Evolutionary conservation across 2,329 filamentous ascomycete species (phyloP), one percentile per base, ranked within the genome.

Genomic region (Colletotrichum sansevieriae): DNA sequence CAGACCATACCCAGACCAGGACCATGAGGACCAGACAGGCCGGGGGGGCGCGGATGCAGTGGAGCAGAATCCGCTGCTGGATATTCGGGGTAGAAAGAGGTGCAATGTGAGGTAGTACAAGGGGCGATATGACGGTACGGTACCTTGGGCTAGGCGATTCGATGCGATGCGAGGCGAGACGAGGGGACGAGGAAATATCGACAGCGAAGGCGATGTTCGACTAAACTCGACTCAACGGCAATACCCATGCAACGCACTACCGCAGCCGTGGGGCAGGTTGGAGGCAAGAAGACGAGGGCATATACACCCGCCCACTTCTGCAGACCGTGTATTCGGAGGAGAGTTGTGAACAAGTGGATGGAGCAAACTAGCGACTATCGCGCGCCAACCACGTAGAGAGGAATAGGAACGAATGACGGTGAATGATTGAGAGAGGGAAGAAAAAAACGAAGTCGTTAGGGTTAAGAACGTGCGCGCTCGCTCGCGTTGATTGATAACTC

Each of bases 21-120:
- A 29, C 29, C 29, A 29, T 29, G 29, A 29, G 8, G 55, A 15
- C 41, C 55, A 44, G 15, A 35, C 59, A 35, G 59, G 20, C 39
- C 59, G 46, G 56, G 59, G 56, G 66, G 15, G 54, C 61, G 65
- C 61, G 35, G 62, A 60, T 35, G 65, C 47, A 37, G 65, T 68
- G 65, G 65, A 65, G 62, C 65, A 44, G 47, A 58, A 59, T 49
- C 47, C 62, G 54, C 55, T 49, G 65, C 39, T 68, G 51, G 44
- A 59, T 59, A 62, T 65, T 68, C 65, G 55, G 65, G 65, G 62
- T 65, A 68, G 61, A 65, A 47, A 37, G 65, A 65, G 51, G 62
- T 54, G 65, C 62, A 68, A 68, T 68, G 65, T 57, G 57, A 67
- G 57, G 63, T 67, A 67, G 58, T 63, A 67, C 56, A 63, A 63